A percentile compares a stretch with the other conserved stretches of the same genome.
Evolutionary conservation across 257 asterid species (phyloP).

Genomic region (Solanum lycopersicoides): DNA sequence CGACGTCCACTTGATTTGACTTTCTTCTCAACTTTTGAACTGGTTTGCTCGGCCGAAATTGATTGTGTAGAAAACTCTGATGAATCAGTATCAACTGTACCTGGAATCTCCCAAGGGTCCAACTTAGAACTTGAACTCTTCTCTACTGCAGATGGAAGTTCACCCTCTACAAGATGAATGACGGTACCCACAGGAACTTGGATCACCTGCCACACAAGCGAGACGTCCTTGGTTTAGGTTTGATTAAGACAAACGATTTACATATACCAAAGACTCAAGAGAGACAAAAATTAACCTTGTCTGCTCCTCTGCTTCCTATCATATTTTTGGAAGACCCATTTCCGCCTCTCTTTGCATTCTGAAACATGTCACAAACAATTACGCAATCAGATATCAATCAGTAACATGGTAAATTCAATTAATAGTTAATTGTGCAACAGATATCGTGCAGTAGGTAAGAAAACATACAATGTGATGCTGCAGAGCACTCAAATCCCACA

Average conservation of each 20-base stretch:
- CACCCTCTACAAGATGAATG: conserved; percentile 74
- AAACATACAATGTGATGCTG: conserved; percentile 74
- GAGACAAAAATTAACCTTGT: conserved; percentile 49
- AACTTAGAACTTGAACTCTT: conserved; percentile 37
- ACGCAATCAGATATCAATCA: background rate
- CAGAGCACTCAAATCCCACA: conserved; percentile 90
- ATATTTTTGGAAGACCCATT: conserved; percentile 77
- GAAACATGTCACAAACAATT: conserved; percentile 2
- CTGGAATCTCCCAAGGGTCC: conserved; percentile 93
- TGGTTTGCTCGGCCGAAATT: background rate
- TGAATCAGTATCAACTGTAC: conserved; percentile 30
- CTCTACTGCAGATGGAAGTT: conserved; percentile 63
- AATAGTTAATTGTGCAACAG: background rate
- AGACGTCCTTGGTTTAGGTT: background rate
- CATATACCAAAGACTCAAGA: background rate
- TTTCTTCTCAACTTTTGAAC: conserved; percentile 4
- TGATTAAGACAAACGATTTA: conserved; percentile 1
- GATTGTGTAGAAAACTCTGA: conserved; percentile 26
- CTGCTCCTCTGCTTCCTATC: conserved; percentile 87
- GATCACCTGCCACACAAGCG: conserved; percentile 46
- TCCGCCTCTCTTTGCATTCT: conserved; percentile 93
- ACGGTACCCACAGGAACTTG: conserved; percentile 87
- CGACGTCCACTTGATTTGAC: background rate
- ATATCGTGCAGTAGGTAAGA: conserved; percentile 1
- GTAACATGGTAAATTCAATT: background rate